Evolutionary conservation across 306 rosid genomes (phyloP).

Genomic region (Ammopiptanthus mongolicus): DNA sequence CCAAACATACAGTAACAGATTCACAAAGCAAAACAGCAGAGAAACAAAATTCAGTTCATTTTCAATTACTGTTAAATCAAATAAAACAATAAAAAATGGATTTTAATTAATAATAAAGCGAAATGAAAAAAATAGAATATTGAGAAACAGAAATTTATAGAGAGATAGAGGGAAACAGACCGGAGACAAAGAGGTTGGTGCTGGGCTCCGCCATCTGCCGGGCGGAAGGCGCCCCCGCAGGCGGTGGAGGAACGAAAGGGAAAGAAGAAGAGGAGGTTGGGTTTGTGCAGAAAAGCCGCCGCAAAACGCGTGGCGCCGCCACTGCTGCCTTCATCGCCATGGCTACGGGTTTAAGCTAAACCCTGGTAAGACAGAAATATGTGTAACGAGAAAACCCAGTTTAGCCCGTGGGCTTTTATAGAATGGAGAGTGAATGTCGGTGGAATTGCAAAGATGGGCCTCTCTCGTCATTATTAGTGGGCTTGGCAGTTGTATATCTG

Average conservation of each 20-base stretch:
- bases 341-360: slow-evolving; percentile 33
- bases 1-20: background rate
- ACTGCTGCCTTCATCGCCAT: slow-evolving; percentile 64
- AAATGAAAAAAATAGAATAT: background rate
- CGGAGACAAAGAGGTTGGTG: slow-evolving; percentile 89
- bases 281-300: slow-evolving; percentile 51
- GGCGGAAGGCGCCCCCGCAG: slow-evolving; percentile 26
- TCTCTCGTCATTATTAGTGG: background rate
- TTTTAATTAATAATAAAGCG: background rate
- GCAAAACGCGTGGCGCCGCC: slow-evolving; percentile 52
- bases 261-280: background rate
- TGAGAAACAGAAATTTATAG: background rate
- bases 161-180: slow-evolving; percentile 12
- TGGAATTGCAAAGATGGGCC: background rate
- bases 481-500: background rate
- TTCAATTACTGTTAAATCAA: background rate
- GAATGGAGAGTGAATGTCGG: background rate
- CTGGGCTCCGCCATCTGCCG: slow-evolving; percentile 69
- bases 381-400: no score
- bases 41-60: background rate
- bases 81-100: background rate
- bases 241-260: slow-evolving; percentile 45
- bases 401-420: background rate
- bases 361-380: slow-evolving; percentile 13
- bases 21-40: background rate